Conservation (phyloP, 441 rosid species). For the Erodium chrysanthum region DNA sequence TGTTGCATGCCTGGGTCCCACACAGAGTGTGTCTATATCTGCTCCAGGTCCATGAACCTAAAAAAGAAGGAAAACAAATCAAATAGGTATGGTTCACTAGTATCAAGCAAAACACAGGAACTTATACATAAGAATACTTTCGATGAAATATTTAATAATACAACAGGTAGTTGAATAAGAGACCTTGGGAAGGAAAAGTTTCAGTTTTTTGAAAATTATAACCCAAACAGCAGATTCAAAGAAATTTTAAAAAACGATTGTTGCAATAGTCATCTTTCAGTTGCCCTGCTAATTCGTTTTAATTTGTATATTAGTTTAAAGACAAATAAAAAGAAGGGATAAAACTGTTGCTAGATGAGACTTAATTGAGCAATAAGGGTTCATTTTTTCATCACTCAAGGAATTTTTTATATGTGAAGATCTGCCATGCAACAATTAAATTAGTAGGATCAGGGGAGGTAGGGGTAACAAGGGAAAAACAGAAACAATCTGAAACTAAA, state of each 20-base stretch:
- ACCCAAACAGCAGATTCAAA: not conserved
- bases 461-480: too few species aligned
- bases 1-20: conserved; percentile 88
- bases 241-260: too few species aligned
- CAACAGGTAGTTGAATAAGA: not conserved
- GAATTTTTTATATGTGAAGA: too few species aligned
- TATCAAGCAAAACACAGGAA: not conserved
- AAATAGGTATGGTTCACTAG: conserved; percentile 4
- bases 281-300: not conserved
- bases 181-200: not conserved
- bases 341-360: too few species aligned
- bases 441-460: too few species aligned
- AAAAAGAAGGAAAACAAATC: conserved; percentile 3
- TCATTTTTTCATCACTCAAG: too few species aligned
- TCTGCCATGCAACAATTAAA: too few species aligned
- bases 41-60: conserved; percentile 99
- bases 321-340: not conserved
- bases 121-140: not conserved
- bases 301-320: too few species aligned
- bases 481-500: too few species aligned
- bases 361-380: too few species aligned
- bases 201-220: not conserved
- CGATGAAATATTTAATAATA: not conserved
- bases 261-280: not conserved
- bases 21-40: conserved; percentile 93